Evolutionary conservation across 1,139 yeast genomes (phyloP).

Genomic region (Hansenula anomala): DNA sequence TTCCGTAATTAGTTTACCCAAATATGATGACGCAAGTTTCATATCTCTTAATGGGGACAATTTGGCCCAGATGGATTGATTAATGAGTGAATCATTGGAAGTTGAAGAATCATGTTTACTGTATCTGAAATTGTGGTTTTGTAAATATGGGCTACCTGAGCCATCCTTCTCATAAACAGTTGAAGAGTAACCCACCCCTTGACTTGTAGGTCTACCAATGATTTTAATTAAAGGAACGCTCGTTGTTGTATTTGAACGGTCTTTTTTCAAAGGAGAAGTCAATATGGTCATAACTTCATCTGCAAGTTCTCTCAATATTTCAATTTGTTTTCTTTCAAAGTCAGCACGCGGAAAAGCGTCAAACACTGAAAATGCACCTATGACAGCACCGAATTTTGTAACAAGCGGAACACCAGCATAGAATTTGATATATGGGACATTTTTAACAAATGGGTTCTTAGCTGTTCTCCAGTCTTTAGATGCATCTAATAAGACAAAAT

Average conservation of each 20-base stretch:
- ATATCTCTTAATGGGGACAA: conserved; percentile 38
- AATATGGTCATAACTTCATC: conserved; percentile 40
- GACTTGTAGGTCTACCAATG: conserved; percentile 51
- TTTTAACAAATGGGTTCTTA: conserved; percentile 57
- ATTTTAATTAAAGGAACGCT: conserved; percentile 21
- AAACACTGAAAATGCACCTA: conserved; percentile 61
- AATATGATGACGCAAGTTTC: conserved; percentile 36
- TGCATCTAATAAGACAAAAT: conserved; percentile 54
- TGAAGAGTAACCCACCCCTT: conserved; percentile 26
- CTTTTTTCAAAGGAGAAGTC: conserved; percentile 25
- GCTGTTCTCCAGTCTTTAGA: conserved; percentile 63
- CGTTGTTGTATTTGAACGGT: not conserved
- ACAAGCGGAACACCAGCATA: conserved; percentile 61
- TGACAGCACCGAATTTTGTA: conserved; percentile 33
- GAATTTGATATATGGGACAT: conserved; percentile 53
- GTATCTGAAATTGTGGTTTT: conserved; percentile 40
- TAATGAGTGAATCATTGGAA: conserved; percentile 15
- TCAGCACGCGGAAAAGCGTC: conserved; percentile 41
- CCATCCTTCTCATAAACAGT: conserved; percentile 56
- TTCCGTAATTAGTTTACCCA: conserved; percentile 38
- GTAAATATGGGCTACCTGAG: conserved; percentile 53
- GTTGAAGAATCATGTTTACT: conserved; percentile 27
- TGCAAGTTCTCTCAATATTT: conserved; percentile 34
- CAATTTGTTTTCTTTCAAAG: conserved; percentile 33
- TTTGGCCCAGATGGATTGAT: conserved; percentile 32